phyloP scores from a whole-genome alignment of 73 alveolate species.

The Paramecium octaurelia region DNA sequence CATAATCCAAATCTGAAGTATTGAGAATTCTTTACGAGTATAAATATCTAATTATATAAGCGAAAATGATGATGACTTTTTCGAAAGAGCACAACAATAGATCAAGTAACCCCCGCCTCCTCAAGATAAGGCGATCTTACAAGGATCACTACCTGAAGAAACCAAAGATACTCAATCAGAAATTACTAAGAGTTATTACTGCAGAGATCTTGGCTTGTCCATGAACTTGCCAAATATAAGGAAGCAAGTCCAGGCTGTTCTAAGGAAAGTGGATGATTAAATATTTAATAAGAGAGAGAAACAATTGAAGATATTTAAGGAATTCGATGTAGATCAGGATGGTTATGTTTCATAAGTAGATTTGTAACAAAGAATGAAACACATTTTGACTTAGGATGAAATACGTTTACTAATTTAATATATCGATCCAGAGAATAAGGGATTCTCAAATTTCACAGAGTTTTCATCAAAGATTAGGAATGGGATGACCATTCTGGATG shows the following conservation, averaged over 20 bases:
- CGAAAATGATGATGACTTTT: slow-evolving; percentile 48
- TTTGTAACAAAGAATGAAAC: slow-evolving; percentile 42
- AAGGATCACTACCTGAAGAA: background rate
- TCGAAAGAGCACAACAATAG: slow-evolving; percentile 31
- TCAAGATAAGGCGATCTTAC: background rate
- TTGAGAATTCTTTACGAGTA: slow-evolving; percentile 64
- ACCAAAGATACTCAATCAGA: background rate
- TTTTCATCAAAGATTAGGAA: slow-evolving; percentile 52
- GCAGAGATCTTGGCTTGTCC: background rate
- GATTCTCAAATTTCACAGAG: slow-evolving; percentile 55
- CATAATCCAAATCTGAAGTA: slow-evolving; percentile 50
- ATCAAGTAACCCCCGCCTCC: slow-evolving; percentile 60
- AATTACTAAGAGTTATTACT: background rate
- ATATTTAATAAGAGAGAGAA: slow-evolving; percentile 53
- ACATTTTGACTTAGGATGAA: slow-evolving; percentile 30
- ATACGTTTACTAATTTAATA: slow-evolving; percentile 23
- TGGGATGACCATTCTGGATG: slow-evolving; percentile 55
- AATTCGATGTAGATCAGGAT: slow-evolving; percentile 65
- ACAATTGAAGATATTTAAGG: slow-evolving; percentile 40
- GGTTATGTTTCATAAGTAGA: slow-evolving; percentile 67
- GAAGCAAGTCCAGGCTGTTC: background rate
- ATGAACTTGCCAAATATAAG: background rate
- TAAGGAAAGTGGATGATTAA: slow-evolving; percentile 56
- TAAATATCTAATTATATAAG: background rate
- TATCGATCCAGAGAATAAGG: slow-evolving; percentile 63